Evolutionary conservation across 2,329 filamentous ascomycete genomes (phyloP).

Genomic region (Coniella lustricola): DNA sequence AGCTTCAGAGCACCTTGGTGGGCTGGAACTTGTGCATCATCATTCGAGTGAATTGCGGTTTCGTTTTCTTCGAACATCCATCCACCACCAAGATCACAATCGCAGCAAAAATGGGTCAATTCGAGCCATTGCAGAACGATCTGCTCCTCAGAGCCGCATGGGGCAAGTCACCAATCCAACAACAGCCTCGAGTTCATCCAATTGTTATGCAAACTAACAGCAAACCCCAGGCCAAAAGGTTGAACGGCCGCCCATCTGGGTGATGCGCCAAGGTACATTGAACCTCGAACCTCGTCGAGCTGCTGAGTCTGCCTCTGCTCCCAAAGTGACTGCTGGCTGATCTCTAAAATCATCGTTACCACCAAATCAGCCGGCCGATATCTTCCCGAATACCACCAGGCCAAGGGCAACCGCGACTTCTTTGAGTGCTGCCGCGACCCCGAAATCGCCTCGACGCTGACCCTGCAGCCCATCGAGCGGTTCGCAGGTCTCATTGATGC

Average conservation of each 20-base stretch:
- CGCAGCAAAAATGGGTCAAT: slow-evolving; percentile 30
- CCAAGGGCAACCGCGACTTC: slow-evolving; percentile 85
- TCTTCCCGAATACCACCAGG: slow-evolving; percentile 94
- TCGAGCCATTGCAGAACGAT: slow-evolving; percentile 86
- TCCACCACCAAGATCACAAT: background rate
- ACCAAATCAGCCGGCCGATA: slow-evolving; percentile 72
- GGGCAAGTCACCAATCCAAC: slow-evolving; percentile 52
- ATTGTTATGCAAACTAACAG: slow-evolving; percentile 3
- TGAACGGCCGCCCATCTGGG: slow-evolving; percentile 92
- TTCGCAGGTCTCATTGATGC: slow-evolving; percentile 87
- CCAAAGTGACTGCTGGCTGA: slow-evolving; percentile 10
- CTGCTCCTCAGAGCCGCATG: slow-evolving; percentile 81
- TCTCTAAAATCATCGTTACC: slow-evolving; percentile 1
- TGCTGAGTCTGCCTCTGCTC: slow-evolving; percentile 13
- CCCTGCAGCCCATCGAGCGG: slow-evolving; percentile 89
- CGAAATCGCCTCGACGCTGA: slow-evolving; percentile 87
- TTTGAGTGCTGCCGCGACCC: slow-evolving; percentile 95
- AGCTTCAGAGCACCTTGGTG: too few species aligned
- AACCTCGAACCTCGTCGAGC: slow-evolving; percentile 6
- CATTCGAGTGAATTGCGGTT: background rate
- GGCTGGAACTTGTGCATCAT: background rate
- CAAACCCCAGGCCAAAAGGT: slow-evolving; percentile 67
- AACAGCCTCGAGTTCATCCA: too few species aligned
- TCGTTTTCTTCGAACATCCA: background rate
- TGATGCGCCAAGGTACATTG: slow-evolving; percentile 88